Conservation (phyloP, 2,329 filamentous ascomycete genomes). For the Phialophora chinensis region DNA sequence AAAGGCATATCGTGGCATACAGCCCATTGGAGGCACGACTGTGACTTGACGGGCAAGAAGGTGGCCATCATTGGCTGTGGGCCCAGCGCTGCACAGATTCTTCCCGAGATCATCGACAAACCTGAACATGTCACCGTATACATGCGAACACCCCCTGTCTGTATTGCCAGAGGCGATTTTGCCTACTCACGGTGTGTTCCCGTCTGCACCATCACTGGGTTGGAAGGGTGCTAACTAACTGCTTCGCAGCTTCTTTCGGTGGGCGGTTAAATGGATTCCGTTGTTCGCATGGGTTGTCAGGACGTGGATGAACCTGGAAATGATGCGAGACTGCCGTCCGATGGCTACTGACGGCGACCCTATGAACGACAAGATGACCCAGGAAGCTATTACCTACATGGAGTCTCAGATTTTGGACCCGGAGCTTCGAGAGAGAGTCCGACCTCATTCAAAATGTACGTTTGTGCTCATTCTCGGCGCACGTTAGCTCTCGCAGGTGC, state of each 20-base stretch:
- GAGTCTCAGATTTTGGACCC: no score
- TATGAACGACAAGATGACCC: conserved; percentile 1
- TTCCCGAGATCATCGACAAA: conserved; percentile 25
- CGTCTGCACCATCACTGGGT: no score
- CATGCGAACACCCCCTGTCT: conserved; percentile 24
- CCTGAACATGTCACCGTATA: conserved; percentile 23
- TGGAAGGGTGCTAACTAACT: no score
- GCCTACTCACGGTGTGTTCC: no score
- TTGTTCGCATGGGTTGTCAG: not conserved
- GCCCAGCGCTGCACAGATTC: conserved; percentile 23
- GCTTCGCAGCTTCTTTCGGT: no score
- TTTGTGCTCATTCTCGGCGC: no score
- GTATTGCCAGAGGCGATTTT: no score
- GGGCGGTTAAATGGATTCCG: no score
- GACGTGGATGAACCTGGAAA: conserved; percentile 4
- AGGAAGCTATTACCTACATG: no score
- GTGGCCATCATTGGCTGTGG: conserved; percentile 27
- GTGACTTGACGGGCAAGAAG: conserved; percentile 4
- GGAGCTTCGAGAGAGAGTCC: no score
- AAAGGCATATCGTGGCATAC: conserved; percentile 7
- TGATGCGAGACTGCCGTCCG: conserved; percentile 6
- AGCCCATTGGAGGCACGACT: conserved; percentile 18
- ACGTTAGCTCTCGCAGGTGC: no score
- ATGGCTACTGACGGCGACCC: conserved; percentile 8
- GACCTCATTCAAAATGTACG: no score